Conservation (phyloP, 1,139 yeast genomes). For the Suhomyces chickasaworum region DNA sequence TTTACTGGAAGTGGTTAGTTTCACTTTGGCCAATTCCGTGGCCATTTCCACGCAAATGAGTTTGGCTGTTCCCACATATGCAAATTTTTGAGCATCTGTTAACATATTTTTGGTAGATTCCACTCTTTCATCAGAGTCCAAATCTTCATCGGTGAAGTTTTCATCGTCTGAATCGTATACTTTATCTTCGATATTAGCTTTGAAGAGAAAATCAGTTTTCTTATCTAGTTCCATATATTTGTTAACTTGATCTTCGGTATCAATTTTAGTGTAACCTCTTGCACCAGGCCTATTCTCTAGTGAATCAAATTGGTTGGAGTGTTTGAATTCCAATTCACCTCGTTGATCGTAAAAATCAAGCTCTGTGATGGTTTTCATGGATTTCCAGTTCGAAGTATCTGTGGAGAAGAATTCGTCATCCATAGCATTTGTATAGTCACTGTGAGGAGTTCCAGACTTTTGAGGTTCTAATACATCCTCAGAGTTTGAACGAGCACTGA, state of each 20-base stretch:
- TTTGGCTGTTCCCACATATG: slow-evolving; percentile 85
- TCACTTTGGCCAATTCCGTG: slow-evolving; percentile 64
- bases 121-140: slow-evolving; percentile 62
- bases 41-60: slow-evolving; percentile 82
- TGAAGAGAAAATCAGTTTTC: slow-evolving; percentile 81
- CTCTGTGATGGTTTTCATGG: slow-evolving; percentile 54
- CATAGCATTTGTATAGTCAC: slow-evolving; percentile 6
- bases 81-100: slow-evolving; percentile 82
- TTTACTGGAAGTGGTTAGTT: slow-evolving; percentile 52
- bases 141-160: slow-evolving; percentile 34
- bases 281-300: slow-evolving; percentile 27
- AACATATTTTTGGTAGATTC: slow-evolving; percentile 81
- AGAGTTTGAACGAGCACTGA: slow-evolving; percentile 9
- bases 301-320: slow-evolving; percentile 24
- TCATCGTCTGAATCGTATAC: slow-evolving; percentile 11
- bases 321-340: slow-evolving; percentile 49
- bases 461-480: slow-evolving; percentile 9
- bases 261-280: slow-evolving; percentile 84
- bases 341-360: slow-evolving; percentile 53
- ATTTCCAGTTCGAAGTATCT: slow-evolving; percentile 46
- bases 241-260: slow-evolving; percentile 84
- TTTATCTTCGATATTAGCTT: slow-evolving; percentile 23
- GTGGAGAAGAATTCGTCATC: slow-evolving; percentile 42
- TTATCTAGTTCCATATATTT: slow-evolving; percentile 73
- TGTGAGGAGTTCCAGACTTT: neutral